A percentile compares a stretch with the other conserved stretches of the same genome.
Conservation (phyloP, 1,284 basidiomycete genomes). For the Tylopilus sp. region DNA sequence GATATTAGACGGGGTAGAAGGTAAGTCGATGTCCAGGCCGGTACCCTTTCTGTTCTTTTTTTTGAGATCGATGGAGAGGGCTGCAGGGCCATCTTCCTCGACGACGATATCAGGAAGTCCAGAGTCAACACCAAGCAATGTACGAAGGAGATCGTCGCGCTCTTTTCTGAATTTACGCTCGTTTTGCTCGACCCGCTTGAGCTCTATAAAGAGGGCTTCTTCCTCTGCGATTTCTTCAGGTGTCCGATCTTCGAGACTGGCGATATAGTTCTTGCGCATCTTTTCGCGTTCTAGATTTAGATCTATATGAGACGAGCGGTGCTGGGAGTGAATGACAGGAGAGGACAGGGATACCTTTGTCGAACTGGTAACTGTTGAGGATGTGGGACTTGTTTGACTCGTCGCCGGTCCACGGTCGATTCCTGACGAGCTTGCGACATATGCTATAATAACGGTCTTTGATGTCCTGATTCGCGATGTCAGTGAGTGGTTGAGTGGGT, state of each 20-base stretch:
- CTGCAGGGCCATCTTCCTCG: constrained; percentile 57
- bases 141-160: constrained; percentile 85
- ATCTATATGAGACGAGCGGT: neutral
- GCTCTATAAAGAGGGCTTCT: constrained; percentile 92
- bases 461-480: constrained; percentile 63
- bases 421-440: constrained; percentile 84
- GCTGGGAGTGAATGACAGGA: neutral
- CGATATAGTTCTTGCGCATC: constrained; percentile 86
- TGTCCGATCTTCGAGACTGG: constrained; percentile 82
- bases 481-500: neutral
- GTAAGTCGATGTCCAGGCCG: constrained; percentile 53
- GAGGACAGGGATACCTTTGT: constrained; percentile 58
- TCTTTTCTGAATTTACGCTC: constrained; percentile 87
- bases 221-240: constrained; percentile 91
- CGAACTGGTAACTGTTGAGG: constrained; percentile 74
- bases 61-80: constrained; percentile 36
- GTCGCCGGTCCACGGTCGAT: constrained; percentile 78
- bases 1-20: constrained; percentile 49
- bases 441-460: constrained; percentile 95
- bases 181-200: constrained; percentile 91
- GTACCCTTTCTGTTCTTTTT: constrained; percentile 48
- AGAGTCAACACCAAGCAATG: constrained; percentile 80
- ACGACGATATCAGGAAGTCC: constrained; percentile 71
- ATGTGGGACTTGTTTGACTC: constrained; percentile 66
- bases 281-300: constrained; percentile 73